phyloP scores from a whole-genome alignment of 176 grass and related monocot genomes.

The sorghum (Sorghum bicolor) region Sorghum_bicolor_NCBIv3 NC_012877.2:56139501-56140000 shows the following conservation, averaged over 20 bases:
- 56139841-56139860: conserved; percentile 1
- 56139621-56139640: neutral
- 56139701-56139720: neutral
- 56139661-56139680: neutral
- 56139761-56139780: neutral
- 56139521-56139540: neutral
- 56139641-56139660: neutral
- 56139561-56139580: neutral
- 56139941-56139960: too few relatives aligned
- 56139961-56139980: too few relatives aligned
- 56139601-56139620: neutral
- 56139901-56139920: neutral
- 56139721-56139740: too few relatives aligned
- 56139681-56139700: neutral
- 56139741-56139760: neutral
- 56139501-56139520: conserved; percentile 27
- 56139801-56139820: neutral
- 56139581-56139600: conserved; percentile 20
- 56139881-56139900: neutral
- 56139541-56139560: conserved; percentile 15
- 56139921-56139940: too few relatives aligned
- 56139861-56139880: neutral
- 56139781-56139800: neutral
- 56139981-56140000: too few relatives aligned
- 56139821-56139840: neutral